Base-by-base conservation (phyloP, 208 protist species). In the Naegleria lovaniensis region DNA sequence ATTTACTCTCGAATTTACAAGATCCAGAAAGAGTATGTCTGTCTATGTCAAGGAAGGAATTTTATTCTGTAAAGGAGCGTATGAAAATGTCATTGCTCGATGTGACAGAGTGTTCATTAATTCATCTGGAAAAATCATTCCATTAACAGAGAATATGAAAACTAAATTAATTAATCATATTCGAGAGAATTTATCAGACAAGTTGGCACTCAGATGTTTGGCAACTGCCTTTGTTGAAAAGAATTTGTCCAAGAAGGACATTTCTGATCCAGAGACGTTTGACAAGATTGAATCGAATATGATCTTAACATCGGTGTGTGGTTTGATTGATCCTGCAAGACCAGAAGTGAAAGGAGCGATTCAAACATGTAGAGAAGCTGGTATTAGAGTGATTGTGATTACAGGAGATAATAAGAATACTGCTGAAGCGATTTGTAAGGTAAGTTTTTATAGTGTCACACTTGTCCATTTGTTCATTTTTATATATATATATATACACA, bases 21-120 rank as follows among this genome's bases (percentile, higher is more conserved):
- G 97, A 38, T 94, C 96, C 59, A 95, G 98, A 85, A 99, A 99
- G 94, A 97, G 95, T 29, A 99, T 99, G 98, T 96, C 95, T 89
- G 97, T 98, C 58, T 94, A 94, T 83, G 95, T 93, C 88, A 87
- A 87, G 25, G 48, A 55, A 55, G 76, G 92, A 59, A 90, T 89
- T 76, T 94, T 98, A 22, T 96, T 97, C 94, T 93, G 98, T 48
- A 99, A 99, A 92, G 98, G 98, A 87, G 98, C 98, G 0, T 95
- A 97, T 19, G 98, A 99, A 92, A 93, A 96, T 36, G 91, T 99
- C 11, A 88, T 99, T 1, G 93, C 93, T 36, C 95, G 97, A 4
- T 99, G 96, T 92, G 94, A 91, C 16, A 90, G 55, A 91, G 92
- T 93, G 85, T 95, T 19, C 92, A 94, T 95, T 83, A 94, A 79